phyloP scores from a whole-genome alignment of 768 basidiomycete genomes.

The Trametes elegans region DNA sequence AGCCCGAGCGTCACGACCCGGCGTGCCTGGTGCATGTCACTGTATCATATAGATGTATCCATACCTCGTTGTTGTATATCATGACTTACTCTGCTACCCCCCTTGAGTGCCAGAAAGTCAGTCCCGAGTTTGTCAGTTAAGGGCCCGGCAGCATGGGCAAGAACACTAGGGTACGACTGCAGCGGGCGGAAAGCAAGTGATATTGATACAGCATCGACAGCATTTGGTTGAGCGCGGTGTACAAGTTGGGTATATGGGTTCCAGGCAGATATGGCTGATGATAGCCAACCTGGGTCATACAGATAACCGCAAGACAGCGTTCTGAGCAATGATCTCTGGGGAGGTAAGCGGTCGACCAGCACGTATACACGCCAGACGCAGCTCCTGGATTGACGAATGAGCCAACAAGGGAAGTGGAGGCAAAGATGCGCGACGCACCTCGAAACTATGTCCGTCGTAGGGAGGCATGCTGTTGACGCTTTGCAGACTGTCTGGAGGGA shows the following conservation, averaged over 20 bases:
- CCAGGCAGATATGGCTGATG: constrained; percentile 8
- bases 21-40: neutral
- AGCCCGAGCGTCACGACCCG: neutral
- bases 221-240: neutral
- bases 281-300: neutral
- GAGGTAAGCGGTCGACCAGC: constrained; percentile 47
- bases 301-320: constrained; percentile 7
- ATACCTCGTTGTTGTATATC: neutral
- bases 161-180: too few species aligned
- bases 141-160: too few species aligned
- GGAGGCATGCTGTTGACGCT: constrained; percentile 37
- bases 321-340: constrained; percentile 29
- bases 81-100: neutral
- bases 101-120: too few species aligned
- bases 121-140: neutral
- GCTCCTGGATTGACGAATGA: constrained; percentile 38
- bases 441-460: constrained; percentile 46
- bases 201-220: constrained; percentile 11
- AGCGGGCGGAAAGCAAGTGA: neutral
- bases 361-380: constrained; percentile 45
- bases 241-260: constrained; percentile 8
- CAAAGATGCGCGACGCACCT: constrained; percentile 35
- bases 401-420: neutral
- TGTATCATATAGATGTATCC: constrained; percentile 7
- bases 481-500: constrained; percentile 32